Percentiles rank a stretch among this genome's conserved stretches.
These are phyloP conservation scores for Dendrobium officinale DNA, from an alignment of 106 monocot genomes.

Conservation along the genomic window DNA sequence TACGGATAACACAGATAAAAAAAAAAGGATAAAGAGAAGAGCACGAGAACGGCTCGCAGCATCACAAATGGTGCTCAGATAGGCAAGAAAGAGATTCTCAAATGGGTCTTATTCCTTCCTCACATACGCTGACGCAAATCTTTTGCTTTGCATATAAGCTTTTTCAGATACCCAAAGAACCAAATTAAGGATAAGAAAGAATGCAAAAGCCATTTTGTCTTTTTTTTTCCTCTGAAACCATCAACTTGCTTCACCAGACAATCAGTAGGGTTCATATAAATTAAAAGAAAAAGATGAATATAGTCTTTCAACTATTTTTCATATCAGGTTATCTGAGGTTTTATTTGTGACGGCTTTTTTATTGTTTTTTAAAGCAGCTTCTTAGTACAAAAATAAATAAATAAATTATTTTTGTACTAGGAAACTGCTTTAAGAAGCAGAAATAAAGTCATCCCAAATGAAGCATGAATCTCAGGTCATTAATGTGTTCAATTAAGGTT, in stretches of 20 bases:
- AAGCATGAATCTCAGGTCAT: no score
- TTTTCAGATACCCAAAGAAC: neutral
- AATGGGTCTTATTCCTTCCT: neutral
- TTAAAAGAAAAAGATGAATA: no score
- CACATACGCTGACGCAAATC: neutral
- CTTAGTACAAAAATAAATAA: no score
- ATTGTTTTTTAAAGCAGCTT: no score
- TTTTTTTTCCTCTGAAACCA: neutral
- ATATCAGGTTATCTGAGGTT: no score
- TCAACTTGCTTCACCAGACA: neutral
- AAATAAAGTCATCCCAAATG: no score
- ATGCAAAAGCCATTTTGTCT: neutral
- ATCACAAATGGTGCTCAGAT: neutral
- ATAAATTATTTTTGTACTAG: no score
- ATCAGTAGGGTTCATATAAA: no score
- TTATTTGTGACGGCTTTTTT: no score
- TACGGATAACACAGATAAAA: neutral
- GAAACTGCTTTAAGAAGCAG: no score
- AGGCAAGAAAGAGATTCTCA: neutral
- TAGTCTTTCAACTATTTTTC: no score
- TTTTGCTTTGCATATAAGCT: constrained; percentile 3
- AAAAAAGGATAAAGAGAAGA: neutral
- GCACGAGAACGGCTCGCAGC: neutral
- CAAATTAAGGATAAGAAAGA: neutral
- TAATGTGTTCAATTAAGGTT: no score